Base-by-base conservation (phyloP, 1,284 basidiomycete genomes). In the Athelia psychrophila region DNA sequence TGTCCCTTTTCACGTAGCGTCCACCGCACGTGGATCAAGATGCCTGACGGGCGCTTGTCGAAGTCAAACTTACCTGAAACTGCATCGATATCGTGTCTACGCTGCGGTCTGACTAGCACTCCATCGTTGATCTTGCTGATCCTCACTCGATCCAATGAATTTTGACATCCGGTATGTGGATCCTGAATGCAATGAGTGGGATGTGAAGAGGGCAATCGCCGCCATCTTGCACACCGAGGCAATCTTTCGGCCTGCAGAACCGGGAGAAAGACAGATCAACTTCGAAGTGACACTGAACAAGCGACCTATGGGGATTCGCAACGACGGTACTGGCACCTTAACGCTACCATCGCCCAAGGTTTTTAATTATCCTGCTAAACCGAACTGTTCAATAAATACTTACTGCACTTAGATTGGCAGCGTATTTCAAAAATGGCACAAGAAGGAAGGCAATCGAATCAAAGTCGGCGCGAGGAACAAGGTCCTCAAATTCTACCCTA, bases 281-380 rank as follows among this genome's bases (percentile, higher is more conserved):
- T 89, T 88, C 65, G 58, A 69, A 45, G 77, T 88, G 32, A 62
- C 57, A 16, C 64, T 89, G 12, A 77, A 82, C 47, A 58, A 64
- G 46, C 74, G 73, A 55, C 68, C 70, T 44, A 71, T 69, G 0
- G 77, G 77, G n/a, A 75, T 78, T n/a, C 68, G 77, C 6, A 86
- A 88, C 61, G 71, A 80, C 59, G 84, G 84, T 2, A 71, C 72
- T 9, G 86, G 84, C 2, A 61, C 58, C 16, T 57, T 89, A 30
- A 80, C 71, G 2, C 53, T 87, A 1, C 81, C 77, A 6, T 64
- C 54, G 53, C 60, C 49, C 38, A 64, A 65, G 27, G 59, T 51
- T 12, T 13, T 13, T 30, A 30, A 6, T 13, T 6, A 5, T 30
- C 27, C 13, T 30, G 27, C 27, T 13, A 30, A 13, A 30, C 27